Percentiles rank a stretch among this genome's conserved stretches.
phyloP scores from a whole-genome alignment of 2,329 filamentous ascomycete genomes.

The Sporothrix pallida region DNA sequence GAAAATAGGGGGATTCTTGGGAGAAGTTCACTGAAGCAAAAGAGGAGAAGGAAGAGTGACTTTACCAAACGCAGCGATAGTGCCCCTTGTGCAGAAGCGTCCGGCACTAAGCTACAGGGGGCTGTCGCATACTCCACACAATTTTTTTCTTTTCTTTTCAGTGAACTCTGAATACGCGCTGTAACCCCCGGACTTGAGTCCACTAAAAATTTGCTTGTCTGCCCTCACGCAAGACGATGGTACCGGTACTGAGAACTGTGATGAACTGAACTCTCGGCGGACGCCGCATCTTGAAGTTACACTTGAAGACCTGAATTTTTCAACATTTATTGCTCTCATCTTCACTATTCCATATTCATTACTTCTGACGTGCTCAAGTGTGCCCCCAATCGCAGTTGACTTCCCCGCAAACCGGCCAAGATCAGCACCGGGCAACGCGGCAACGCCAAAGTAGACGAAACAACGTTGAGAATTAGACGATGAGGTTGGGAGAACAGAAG shows the following conservation, averaged over 20 bases:
- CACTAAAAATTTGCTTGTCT: neutral
- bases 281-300: neutral
- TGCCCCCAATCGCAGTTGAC: neutral
- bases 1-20: neutral
- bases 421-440: neutral
- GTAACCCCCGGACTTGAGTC: conserved; percentile 13
- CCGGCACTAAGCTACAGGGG: neutral
- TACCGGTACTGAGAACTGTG: neutral
- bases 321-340: neutral
- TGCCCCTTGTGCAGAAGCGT: neutral
- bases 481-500: neutral
- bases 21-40: neutral
- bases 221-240: conserved; percentile 1
- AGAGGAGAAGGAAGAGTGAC: neutral
- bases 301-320: neutral
- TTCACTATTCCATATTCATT: neutral
- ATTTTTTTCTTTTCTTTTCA: neutral
- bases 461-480: neutral
- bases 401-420: conserved; percentile 14
- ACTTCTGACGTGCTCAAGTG: neutral
- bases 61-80: neutral
- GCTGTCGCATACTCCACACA: neutral
- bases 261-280: neutral
- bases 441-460: conserved; percentile 7
- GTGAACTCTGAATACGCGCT: neutral